phyloP scores from a whole-genome alignment of 129 eudicot species.

The Apium graveolens region DNA sequence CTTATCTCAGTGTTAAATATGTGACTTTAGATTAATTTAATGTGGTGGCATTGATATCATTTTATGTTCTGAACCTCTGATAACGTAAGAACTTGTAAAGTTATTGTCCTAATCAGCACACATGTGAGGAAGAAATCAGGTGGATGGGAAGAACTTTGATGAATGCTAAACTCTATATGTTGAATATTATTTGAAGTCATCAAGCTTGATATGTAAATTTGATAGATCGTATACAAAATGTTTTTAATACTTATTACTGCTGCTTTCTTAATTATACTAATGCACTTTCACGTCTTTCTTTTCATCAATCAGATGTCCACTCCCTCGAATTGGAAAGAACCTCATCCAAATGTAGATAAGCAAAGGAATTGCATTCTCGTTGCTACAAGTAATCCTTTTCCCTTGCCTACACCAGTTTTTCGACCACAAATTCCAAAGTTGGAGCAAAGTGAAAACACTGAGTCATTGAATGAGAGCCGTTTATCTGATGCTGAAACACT shows the following conservation, averaged over 20 bases:
- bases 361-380: constrained; percentile 83
- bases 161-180: neutral
- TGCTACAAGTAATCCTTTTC: constrained; percentile 91
- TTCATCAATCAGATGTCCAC: constrained; percentile 55
- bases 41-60: neutral
- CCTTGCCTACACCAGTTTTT: constrained; percentile 91
- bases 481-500: constrained; percentile 75
- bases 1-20: neutral
- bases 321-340: constrained; percentile 37
- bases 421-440: constrained; percentile 50
- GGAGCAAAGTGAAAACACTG: constrained; percentile 56
- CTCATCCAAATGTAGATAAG: constrained; percentile 54
- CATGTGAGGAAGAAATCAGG: neutral
- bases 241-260: constrained; percentile 2
- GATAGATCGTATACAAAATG: neutral
- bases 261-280: neutral
- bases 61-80: neutral
- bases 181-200: neutral
- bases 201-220: constrained; percentile 4
- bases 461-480: constrained; percentile 60
- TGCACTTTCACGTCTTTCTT: neutral
- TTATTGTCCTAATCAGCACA: neutral
- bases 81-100: neutral
- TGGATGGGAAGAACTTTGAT: neutral
- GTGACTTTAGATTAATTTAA: neutral